These are phyloP conservation scores for Pyrenophora teres DNA, from an alignment of 2,329 filamentous ascomycete genomes.

Conservation along the genomic window DNA sequence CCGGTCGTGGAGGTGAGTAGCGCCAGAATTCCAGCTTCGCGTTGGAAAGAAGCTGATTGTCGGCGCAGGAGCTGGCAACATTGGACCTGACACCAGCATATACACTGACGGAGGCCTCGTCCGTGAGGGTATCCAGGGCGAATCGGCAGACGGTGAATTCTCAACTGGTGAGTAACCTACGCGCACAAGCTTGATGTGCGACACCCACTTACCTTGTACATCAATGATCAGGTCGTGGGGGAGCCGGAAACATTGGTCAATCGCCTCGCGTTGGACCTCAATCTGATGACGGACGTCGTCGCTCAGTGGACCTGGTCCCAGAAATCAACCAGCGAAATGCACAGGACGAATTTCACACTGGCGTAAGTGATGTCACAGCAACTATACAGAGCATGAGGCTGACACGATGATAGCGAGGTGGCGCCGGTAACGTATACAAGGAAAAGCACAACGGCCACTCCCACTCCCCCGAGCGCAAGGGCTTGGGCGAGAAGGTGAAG, in stretches of 20 bases:
- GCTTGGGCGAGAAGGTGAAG: constrained; percentile 53
- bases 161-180: constrained; percentile 38
- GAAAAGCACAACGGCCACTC: constrained; percentile 56
- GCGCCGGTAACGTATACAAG: constrained; percentile 54
- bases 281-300: constrained; percentile 25
- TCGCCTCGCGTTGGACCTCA: constrained; percentile 42
- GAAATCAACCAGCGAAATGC: constrained; percentile 48
- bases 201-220: neutral
- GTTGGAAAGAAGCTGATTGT: constrained; percentile 11
- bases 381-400: constrained; percentile 2
- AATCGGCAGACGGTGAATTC: constrained; percentile 46
- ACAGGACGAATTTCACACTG: constrained; percentile 55
- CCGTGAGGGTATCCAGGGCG: constrained; percentile 52
- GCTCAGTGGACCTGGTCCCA: constrained; percentile 51
- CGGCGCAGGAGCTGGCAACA: constrained; percentile 61
- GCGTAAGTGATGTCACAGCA: constrained; percentile 37
- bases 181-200: neutral
- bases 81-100: constrained; percentile 56
- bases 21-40: neutral
- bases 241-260: constrained; percentile 50
- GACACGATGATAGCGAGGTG: constrained; percentile 46
- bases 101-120: constrained; percentile 54
- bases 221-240: neutral
- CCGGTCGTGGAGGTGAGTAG: constrained; percentile 61
- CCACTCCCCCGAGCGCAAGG: constrained; percentile 43